A percentile compares a stretch with the other conserved stretches of the same genome.
Evolutionary conservation across 1,284 basidiomycete species (phyloP).

Genomic region (Marasmius sp.): DNA sequence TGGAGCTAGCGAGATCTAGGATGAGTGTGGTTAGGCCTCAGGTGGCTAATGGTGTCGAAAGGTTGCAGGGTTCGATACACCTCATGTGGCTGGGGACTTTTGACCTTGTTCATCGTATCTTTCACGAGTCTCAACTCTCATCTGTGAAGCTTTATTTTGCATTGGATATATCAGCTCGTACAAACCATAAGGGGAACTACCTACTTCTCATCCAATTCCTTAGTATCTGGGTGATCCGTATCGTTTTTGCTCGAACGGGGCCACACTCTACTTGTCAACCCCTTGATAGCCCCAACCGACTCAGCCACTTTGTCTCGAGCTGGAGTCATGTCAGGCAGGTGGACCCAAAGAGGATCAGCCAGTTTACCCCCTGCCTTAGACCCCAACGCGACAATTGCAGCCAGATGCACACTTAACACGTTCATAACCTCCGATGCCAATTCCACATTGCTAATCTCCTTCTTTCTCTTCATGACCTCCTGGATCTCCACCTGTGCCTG

Average conservation of each 20-base stretch:
- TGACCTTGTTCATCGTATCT: too few species aligned
- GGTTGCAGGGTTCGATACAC: too few species aligned
- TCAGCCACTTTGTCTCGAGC: neutral
- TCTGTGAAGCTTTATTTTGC: too few species aligned
- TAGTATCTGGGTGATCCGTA: neutral
- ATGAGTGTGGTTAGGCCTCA: too few species aligned
- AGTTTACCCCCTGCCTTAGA: conserved; percentile 3
- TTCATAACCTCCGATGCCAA: conserved; percentile 1
- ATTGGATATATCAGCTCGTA: neutral
- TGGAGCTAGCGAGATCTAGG: conserved; percentile 16
- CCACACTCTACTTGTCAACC: neutral
- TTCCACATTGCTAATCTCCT: neutral
- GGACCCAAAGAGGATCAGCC: neutral
- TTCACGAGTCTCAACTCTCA: too few species aligned
- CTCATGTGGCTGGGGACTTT: too few species aligned
- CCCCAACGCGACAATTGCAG: conserved; percentile 1
- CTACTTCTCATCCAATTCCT: neutral
- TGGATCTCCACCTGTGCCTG: conserved; percentile 39
- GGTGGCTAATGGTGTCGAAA: too few species aligned
- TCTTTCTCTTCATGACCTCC: conserved; percentile 17
- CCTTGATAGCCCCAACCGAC: neutral
- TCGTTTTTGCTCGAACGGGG: neutral
- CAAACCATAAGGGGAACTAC: neutral
- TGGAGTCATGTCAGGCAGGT: neutral
- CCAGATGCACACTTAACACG: neutral